Evolutionary conservation across 164 flowering plant species (phyloP).

Genomic region (Chloranthus sessilifolius): DNA sequence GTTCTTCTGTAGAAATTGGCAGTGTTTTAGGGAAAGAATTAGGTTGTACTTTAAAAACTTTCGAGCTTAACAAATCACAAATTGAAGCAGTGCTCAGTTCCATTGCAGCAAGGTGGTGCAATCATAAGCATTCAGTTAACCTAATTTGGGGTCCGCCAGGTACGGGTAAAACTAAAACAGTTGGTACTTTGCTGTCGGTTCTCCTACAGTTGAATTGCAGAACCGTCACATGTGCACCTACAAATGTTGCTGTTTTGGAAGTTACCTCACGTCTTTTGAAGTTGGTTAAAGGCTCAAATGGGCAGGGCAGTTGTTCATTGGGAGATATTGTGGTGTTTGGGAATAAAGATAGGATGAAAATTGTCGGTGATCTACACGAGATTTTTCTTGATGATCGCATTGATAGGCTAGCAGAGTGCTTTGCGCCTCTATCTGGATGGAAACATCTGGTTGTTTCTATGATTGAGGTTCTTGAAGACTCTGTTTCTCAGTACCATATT

Average conservation of each 20-base stretch:
- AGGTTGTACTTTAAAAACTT: neutral
- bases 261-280: slow-evolving; percentile 47
- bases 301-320: slow-evolving; percentile 17
- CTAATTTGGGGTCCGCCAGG: slow-evolving; percentile 90
- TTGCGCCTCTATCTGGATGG: slow-evolving; percentile 51
- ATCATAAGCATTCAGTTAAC: slow-evolving; percentile 33
- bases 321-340: slow-evolving; percentile 72
- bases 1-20: neutral
- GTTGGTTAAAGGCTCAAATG: slow-evolving; percentile 24
- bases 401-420: slow-evolving; percentile 35
- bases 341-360: slow-evolving; percentile 38
- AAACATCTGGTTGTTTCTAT: slow-evolving; percentile 24
- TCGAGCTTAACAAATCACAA: slow-evolving; percentile 55
- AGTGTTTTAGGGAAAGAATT: neutral
- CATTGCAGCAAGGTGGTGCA: slow-evolving; percentile 22
- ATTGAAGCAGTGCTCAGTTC: slow-evolving; percentile 33
- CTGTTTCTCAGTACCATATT: slow-evolving; percentile 30
- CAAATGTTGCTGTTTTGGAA: slow-evolving; percentile 60
- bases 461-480: slow-evolving; percentile 44
- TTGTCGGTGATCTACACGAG: slow-evolving; percentile 36
- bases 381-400: slow-evolving; percentile 49
- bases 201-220: slow-evolving; percentile 36
- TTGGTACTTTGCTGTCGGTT: slow-evolving; percentile 32
- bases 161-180: slow-evolving; percentile 73
- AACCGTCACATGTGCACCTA: slow-evolving; percentile 64